These are phyloP conservation scores for Podospora pseudopauciseta DNA, from an alignment of 495 filamentous ascomycete genomes.

Conservation along the genomic window DNA sequence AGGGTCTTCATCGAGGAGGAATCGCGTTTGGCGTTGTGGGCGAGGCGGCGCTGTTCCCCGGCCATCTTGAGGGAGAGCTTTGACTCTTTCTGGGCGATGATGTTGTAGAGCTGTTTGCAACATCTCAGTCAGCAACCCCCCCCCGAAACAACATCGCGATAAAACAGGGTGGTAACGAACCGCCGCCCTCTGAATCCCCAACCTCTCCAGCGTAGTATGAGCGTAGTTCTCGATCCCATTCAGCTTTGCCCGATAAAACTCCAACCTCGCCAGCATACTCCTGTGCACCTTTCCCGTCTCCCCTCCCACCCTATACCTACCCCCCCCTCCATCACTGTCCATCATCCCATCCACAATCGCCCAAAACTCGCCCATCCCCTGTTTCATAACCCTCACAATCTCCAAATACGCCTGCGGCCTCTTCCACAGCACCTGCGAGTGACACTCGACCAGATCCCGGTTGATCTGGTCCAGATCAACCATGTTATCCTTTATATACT, in stretches of 20 bases:
- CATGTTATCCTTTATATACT: slow-evolving; percentile 44
- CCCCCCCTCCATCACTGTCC: slow-evolving; percentile 24
- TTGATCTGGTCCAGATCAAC: slow-evolving; percentile 55
- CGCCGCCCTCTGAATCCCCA: slow-evolving; percentile 52
- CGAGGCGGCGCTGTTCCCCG: slow-evolving; percentile 52
- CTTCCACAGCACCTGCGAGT: slow-evolving; percentile 56
- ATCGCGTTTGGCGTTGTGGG: slow-evolving; percentile 55
- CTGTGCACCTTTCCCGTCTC: slow-evolving; percentile 39
- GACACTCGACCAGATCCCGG: slow-evolving; percentile 55
- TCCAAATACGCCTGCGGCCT: slow-evolving; percentile 55
- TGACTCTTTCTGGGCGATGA: slow-evolving; percentile 56
- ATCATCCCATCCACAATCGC: slow-evolving; percentile 13
- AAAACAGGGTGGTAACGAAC: slow-evolving; percentile 23
- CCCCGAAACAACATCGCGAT: background rate
- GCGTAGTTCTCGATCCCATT: slow-evolving; percentile 56
- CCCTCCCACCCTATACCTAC: background rate
- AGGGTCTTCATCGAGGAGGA: slow-evolving; percentile 55
- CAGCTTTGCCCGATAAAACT: slow-evolving; percentile 54
- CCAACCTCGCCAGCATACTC: slow-evolving; percentile 44
- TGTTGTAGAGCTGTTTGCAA: slow-evolving; percentile 45
- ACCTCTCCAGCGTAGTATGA: slow-evolving; percentile 49
- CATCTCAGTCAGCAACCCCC: slow-evolving; percentile 10
- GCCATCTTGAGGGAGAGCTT: slow-evolving; percentile 56
- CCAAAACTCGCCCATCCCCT: slow-evolving; percentile 44
- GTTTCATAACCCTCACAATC: slow-evolving; percentile 44